Conservation (phyloP, 1,139 yeast species). For the Zygosaccharomyces sapae region DNA sequence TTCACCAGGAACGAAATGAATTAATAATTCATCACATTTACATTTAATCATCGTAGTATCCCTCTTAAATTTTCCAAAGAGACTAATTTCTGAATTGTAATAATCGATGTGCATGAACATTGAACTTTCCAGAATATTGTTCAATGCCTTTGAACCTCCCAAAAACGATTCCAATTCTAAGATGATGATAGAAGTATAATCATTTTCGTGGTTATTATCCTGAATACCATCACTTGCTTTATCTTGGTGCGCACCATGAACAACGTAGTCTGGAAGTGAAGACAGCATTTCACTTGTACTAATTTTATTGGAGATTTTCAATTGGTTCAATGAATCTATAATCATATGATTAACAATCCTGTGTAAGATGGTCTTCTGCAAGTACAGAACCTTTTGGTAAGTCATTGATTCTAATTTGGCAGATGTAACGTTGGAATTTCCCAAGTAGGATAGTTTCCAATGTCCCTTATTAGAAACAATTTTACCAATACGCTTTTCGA, state of each 20-base stretch:
- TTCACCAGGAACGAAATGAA: conserved; percentile 29
- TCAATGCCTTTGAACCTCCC: conserved; percentile 31
- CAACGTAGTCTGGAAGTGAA: conserved; percentile 26
- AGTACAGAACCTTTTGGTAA: conserved; percentile 47
- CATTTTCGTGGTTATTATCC: neutral
- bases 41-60: conserved; percentile 33
- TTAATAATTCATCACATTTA: conserved; percentile 31
- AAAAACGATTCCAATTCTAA: conserved; percentile 33
- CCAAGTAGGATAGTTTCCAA: conserved; percentile 56
- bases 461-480: conserved; percentile 56
- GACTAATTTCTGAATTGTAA: conserved; percentile 28
- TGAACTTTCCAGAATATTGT: conserved; percentile 30
- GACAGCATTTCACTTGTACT: conserved; percentile 21
- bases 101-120: conserved; percentile 35
- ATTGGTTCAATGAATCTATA: conserved; percentile 51
- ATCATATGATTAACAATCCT: conserved; percentile 61
- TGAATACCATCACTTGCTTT: neutral
- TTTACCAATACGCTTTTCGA: conserved; percentile 51
- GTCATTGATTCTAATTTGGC: conserved; percentile 38
- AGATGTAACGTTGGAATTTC: conserved; percentile 29
- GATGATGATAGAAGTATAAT: conserved; percentile 27
- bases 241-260: conserved; percentile 8
- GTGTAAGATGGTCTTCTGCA: conserved; percentile 53
- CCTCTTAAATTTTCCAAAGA: conserved; percentile 33
- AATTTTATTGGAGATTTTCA: conserved; percentile 30